phyloP scores from a whole-genome alignment of 306 rosid genomes.

The Quercus agrifolia region DNA sequence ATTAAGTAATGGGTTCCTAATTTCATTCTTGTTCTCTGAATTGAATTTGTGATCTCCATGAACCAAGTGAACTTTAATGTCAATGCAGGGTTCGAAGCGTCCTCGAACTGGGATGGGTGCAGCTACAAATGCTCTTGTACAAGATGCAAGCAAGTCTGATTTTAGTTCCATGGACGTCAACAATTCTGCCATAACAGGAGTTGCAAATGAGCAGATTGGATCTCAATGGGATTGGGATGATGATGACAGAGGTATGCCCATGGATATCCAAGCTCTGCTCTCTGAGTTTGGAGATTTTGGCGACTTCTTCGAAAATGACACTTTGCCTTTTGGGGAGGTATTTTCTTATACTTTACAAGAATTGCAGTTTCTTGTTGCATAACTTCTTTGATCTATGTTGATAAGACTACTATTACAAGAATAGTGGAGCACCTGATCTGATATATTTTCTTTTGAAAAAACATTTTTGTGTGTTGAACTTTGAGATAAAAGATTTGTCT shows the following conservation, averaged over 20 bases:
- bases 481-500: slow-evolving; percentile 8
- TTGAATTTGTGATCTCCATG: slow-evolving; percentile 15
- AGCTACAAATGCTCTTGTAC: slow-evolving; percentile 55
- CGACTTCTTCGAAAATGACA: slow-evolving; percentile 85
- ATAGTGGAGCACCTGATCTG: neutral
- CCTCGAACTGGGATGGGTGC: slow-evolving; percentile 68
- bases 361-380: neutral
- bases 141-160: slow-evolving; percentile 73
- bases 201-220: slow-evolving; percentile 64
- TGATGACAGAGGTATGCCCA: slow-evolving; percentile 66
- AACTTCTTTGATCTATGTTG: neutral
- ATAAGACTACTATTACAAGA: neutral
- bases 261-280: slow-evolving; percentile 82
- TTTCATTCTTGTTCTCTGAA: slow-evolving; percentile 3
- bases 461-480: neutral
- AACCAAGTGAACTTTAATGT: slow-evolving; percentile 5
- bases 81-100: slow-evolving; percentile 74
- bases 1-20: neutral
- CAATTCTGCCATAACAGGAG: slow-evolving; percentile 65
- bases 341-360: neutral
- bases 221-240: slow-evolving; percentile 95
- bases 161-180: slow-evolving; percentile 70
- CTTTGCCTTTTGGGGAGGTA: slow-evolving; percentile 97
- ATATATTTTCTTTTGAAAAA: slow-evolving; percentile 1
- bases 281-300: slow-evolving; percentile 96